Conservation (phyloP, 495 filamentous ascomycete species). For the Xylaria sp. region DNA sequence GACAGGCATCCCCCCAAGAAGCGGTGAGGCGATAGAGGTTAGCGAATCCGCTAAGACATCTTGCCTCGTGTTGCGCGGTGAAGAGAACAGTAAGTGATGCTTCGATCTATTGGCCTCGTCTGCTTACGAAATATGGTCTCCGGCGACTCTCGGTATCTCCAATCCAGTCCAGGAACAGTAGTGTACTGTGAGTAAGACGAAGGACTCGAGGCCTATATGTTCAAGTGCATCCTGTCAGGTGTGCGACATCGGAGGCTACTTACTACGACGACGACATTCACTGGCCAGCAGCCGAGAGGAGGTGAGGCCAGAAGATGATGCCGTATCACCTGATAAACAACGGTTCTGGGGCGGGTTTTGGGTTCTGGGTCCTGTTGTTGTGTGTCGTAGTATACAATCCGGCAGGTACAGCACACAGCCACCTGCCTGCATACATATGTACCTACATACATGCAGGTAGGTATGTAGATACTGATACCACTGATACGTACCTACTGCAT, state of each 20-base stretch:
- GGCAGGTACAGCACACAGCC: not conserved
- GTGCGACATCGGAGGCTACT: not conserved
- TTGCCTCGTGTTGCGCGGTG: conserved; percentile 5
- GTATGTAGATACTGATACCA: too few relatives aligned
- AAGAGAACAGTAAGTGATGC: not conserved
- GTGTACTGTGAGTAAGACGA: conserved; percentile 4
- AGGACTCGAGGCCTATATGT: conserved; percentile 9
- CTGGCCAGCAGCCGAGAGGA: not conserved
- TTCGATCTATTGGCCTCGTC: conserved; percentile 3
- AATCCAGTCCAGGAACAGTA: not conserved
- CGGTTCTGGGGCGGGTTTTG: too few relatives aligned
- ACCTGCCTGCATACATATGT: too few relatives aligned
- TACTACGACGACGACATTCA: not conserved
- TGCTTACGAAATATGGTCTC: conserved; percentile 18
- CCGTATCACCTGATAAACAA: conserved; percentile 13
- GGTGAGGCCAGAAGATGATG: not conserved
- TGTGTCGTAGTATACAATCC: too few relatives aligned
- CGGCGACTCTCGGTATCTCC: conserved; percentile 10
- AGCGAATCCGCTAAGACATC: not conserved
- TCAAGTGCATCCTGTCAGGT: not conserved
- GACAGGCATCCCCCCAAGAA: conserved; percentile 7
- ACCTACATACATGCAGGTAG: too few relatives aligned
- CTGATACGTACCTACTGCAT: too few relatives aligned
- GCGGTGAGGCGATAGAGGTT: conserved; percentile 18
- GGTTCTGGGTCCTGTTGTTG: too few relatives aligned